Evolutionary conservation across 768 basidiomycete species (phyloP).

Genomic region (Agrocybe pediades): DNA sequence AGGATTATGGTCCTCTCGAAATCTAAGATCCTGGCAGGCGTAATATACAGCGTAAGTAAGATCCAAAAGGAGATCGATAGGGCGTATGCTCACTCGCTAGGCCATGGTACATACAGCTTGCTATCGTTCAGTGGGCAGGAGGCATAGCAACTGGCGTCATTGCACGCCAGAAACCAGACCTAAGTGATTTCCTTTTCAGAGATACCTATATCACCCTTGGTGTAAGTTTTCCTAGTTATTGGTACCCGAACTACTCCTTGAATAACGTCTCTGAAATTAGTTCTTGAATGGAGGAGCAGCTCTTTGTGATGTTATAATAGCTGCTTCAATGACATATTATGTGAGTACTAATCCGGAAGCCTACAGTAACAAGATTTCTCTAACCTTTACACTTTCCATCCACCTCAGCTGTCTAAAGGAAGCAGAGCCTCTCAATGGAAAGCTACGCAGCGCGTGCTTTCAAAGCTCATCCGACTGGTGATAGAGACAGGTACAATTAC

Average conservation of each 20-base stretch:
- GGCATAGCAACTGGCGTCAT: neutral
- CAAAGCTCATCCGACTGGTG: conserved; percentile 4
- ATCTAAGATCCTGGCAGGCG: conserved; percentile 9
- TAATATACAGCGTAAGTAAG: conserved; percentile 7
- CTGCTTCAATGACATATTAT: neutral
- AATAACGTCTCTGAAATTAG: neutral
- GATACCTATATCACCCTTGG: no score
- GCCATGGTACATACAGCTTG: neutral
- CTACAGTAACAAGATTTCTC: neutral
- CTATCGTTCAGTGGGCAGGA: neutral
- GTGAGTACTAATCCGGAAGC: neutral
- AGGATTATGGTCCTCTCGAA: conserved; percentile 30
- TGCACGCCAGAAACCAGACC: neutral
- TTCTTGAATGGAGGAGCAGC: conserved; percentile 5
- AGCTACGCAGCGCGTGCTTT: neutral
- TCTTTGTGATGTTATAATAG: conserved; percentile 3
- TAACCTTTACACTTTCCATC: no score
- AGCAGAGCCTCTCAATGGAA: neutral
- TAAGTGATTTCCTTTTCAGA: neutral
- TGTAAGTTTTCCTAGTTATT: no score
- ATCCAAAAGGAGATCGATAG: no score
- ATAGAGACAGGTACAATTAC: conserved; percentile 13
- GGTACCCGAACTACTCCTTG: no score
- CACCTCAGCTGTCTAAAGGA: neutral
- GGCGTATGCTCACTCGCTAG: neutral